phyloP scores from a whole-genome alignment of 2,329 filamentous ascomycete species.

The Xylaria polymorpha region DNA sequence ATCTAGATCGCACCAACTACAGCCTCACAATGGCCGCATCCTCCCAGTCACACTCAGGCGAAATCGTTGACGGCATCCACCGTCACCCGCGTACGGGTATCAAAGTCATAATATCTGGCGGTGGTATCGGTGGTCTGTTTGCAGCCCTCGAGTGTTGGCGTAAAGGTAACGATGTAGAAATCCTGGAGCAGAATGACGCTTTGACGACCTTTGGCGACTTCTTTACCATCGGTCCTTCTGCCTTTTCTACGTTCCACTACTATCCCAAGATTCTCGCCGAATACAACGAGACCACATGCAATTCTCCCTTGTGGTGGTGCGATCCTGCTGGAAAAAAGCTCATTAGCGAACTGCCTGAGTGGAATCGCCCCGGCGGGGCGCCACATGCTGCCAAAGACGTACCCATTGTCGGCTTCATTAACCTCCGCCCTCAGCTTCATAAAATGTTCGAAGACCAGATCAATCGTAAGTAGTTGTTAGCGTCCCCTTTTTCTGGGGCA shows the following conservation, averaged over 20 bases:
- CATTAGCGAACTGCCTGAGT: conserved; percentile 29
- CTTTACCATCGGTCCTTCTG: conserved; percentile 31
- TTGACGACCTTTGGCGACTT: conserved; percentile 29
- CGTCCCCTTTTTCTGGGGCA: not conserved
- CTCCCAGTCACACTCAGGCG: not conserved
- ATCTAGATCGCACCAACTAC: not conserved
- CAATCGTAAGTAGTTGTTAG: conserved; percentile 18
- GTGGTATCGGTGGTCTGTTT: conserved; percentile 30
- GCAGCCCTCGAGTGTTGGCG: conserved; percentile 34
- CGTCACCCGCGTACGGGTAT: conserved; percentile 30
- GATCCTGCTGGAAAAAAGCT: conserved; percentile 27
- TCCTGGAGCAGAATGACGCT: conserved; percentile 28
- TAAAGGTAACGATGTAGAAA: conserved; percentile 32
- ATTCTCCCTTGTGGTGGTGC: conserved; percentile 34
- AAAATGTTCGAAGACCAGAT: conserved; percentile 29
- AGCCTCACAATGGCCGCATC: conserved; percentile 17
- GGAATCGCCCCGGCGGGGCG: conserved; percentile 27
- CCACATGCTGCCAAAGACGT: conserved; percentile 33
- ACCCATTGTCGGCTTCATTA: conserved; percentile 29
- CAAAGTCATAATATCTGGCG: conserved; percentile 32
- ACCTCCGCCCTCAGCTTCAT: conserved; percentile 22
- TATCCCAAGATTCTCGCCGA: conserved; percentile 34
- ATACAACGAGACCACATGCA: conserved; percentile 28
- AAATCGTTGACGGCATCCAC: conserved; percentile 25
- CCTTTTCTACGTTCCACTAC: conserved; percentile 31